Conservation (phyloP, 257 asterid species). For the Datura wrightii region DNA sequence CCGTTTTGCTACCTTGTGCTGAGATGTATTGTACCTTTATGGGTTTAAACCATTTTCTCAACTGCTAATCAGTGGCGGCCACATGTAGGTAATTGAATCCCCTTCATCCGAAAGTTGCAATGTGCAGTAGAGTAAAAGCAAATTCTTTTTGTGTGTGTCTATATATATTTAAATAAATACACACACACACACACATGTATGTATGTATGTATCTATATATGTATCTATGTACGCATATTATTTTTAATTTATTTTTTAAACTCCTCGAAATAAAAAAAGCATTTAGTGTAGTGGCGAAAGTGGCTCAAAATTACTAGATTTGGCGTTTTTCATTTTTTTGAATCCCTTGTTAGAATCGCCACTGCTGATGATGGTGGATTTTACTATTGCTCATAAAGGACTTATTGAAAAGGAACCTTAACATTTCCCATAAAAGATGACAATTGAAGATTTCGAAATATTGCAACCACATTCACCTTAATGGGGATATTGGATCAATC, state of each 20-base stretch:
- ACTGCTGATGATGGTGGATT: constrained; percentile 23
- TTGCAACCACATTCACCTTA: background rate
- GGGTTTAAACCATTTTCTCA: background rate
- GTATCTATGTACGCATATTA: too few relatives aligned
- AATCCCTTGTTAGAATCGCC: background rate
- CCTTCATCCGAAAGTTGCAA: background rate
- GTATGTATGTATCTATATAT: too few relatives aligned
- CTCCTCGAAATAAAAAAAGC: background rate
- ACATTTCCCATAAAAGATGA: background rate
- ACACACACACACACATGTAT: too few relatives aligned
- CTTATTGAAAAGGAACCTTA: constrained; percentile 24
- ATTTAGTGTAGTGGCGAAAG: background rate
- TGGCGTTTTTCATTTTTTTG: background rate
- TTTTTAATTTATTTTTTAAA: too few relatives aligned
- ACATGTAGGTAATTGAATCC: background rate
- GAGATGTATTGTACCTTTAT: constrained; percentile 3
- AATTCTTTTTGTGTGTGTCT: background rate
- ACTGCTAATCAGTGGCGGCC: background rate
- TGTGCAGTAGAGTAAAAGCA: background rate
- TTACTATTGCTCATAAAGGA: constrained; percentile 12
- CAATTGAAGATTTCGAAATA: background rate
- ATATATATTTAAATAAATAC: too few relatives aligned
- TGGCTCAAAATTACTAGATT: background rate
- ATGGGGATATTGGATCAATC: background rate
- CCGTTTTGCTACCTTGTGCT: constrained; percentile 1